These are phyloP conservation scores for Eimeria falciformis DNA, from an alignment of 169 alveolate species.

Conservation along the genomic window DNA sequence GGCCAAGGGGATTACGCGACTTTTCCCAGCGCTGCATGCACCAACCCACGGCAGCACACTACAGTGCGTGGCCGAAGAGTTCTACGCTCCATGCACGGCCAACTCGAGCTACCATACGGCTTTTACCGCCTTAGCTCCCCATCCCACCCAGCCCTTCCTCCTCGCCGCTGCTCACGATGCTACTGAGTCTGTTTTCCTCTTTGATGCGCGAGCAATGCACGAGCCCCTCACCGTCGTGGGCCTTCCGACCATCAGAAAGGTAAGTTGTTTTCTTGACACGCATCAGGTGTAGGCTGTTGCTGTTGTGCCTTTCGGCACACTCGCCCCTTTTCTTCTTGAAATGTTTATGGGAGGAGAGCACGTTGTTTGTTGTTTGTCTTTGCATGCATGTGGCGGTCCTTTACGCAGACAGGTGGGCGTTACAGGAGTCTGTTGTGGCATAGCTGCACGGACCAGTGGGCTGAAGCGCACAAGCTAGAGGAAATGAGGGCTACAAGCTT, in stretches of 20 bases:
- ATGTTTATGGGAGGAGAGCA: background rate
- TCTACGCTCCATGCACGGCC: conserved; percentile 14
- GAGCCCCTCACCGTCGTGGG: conserved; percentile 41
- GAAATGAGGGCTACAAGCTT: background rate
- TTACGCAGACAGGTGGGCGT: conserved; percentile 21
- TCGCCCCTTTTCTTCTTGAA: background rate
- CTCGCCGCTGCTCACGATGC: conserved; percentile 61
- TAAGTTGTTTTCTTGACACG: background rate
- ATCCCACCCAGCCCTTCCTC: conserved; percentile 17
- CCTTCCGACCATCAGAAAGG: conserved; percentile 18
- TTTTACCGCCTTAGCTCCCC: conserved; percentile 49
- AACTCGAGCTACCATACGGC: conserved; percentile 34
- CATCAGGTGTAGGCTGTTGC: background rate
- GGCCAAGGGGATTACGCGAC: conserved; percentile 13
- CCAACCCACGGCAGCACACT: conserved; percentile 41
- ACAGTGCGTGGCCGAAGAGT: conserved; percentile 13
- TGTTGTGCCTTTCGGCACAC: background rate
- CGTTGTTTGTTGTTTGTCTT: background rate
- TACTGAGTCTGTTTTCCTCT: conserved; percentile 20
- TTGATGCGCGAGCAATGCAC: conserved; percentile 53
- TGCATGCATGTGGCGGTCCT: too few species aligned
- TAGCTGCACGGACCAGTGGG: conserved; percentile 4
- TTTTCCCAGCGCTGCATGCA: conserved; percentile 42
- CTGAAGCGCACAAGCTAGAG: background rate
- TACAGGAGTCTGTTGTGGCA: conserved; percentile 58